phyloP scores from a whole-genome alignment of 805 yeast genomes.

The Ogataea pilisensis region DNA sequence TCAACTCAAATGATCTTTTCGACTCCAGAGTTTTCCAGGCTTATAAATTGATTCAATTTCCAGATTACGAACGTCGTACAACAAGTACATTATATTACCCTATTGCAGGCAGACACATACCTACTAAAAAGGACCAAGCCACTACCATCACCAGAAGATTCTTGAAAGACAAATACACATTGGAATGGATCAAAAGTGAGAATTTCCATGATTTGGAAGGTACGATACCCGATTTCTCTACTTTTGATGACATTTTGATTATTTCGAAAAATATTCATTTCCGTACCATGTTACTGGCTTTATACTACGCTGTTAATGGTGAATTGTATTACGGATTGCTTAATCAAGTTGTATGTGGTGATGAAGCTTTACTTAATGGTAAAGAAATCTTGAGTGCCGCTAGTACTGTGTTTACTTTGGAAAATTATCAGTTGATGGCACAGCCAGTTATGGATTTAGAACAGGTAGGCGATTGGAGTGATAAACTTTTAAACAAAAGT shows the following conservation, averaged over 20 bases:
- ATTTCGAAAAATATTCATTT: conserved; percentile 53
- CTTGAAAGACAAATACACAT: conserved; percentile 6
- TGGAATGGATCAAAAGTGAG: conserved; percentile 12
- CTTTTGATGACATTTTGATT: conserved; percentile 62
- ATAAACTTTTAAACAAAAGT: not conserved
- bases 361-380: conserved; percentile 47
- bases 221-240: conserved; percentile 55
- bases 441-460: conserved; percentile 8
- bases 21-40: conserved; percentile 45
- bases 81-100: conserved; percentile 63
- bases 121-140: too few species aligned
- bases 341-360: conserved; percentile 43
- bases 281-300: conserved; percentile 48
- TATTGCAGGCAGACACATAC: conserved; percentile 48
- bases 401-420: conserved; percentile 40
- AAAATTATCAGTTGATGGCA: conserved; percentile 43
- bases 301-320: conserved; percentile 60
- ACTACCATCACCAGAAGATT: conserved; percentile 9
- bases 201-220: conserved; percentile 59
- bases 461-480: conserved; percentile 1
- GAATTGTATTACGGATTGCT: conserved; percentile 49
- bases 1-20: conserved; percentile 53
- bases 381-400: conserved; percentile 67
- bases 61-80: conserved; percentile 77
- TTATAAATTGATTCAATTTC: conserved; percentile 57